These are phyloP conservation scores for Chamaecyparis obtusa DNA, from an alignment of 75 land plant species.

Conservation along the genomic window DNA sequence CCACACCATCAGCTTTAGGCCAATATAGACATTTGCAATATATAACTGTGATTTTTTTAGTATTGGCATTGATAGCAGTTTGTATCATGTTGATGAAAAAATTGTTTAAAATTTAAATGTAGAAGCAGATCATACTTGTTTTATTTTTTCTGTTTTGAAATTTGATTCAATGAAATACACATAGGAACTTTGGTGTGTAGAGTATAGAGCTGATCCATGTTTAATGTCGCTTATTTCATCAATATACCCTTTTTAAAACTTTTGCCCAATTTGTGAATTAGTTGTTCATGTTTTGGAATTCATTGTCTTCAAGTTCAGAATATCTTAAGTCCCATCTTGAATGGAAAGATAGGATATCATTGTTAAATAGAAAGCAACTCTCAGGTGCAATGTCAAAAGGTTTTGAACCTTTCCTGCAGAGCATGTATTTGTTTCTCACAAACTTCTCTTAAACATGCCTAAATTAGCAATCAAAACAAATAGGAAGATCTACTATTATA, in stretches of 20 bases:
- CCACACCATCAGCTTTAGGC: neutral
- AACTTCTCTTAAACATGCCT: neutral
- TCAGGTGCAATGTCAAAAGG: neutral
- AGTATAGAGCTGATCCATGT: neutral
- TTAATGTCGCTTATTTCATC: neutral
- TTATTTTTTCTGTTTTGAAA: neutral
- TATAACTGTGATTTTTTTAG: neutral
- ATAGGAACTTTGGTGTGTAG: neutral
- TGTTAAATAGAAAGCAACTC: neutral
- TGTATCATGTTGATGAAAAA: neutral
- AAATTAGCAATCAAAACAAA: neutral
- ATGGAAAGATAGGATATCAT: neutral
- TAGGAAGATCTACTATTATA: neutral
- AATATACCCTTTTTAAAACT: neutral
- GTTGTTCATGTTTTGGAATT: neutral
- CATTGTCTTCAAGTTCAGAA: neutral
- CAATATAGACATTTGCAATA: neutral
- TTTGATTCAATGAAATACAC: neutral
- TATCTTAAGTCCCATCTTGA: neutral
- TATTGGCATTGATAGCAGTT: neutral
- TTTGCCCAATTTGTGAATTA: neutral
- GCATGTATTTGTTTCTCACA: neutral
- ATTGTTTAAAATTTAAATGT: neutral
- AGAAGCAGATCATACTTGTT: neutral
- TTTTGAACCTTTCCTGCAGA: neutral